Evolutionary conservation across 257 asterid genomes (phyloP).

Genomic region (Capsicum chinense): DNA sequence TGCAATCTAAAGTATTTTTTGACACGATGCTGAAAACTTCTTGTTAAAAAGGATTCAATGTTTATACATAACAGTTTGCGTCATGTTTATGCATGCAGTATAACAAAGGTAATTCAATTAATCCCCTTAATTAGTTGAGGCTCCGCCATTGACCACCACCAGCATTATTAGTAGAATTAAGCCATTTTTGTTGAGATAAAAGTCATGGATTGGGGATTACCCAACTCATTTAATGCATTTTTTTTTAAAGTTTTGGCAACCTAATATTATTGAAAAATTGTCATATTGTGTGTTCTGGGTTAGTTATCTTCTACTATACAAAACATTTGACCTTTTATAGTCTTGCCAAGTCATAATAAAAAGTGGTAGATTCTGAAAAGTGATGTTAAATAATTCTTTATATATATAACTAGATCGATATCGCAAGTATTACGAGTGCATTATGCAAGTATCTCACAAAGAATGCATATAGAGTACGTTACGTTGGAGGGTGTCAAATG

Average conservation of each 20-base stretch:
- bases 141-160: too few relatives aligned
- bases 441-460: slow-evolving; percentile 3
- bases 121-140: too few relatives aligned
- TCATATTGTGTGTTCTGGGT: not conserved
- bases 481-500: not conserved
- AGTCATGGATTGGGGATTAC: not conserved
- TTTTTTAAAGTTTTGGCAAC: not conserved
- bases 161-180: not conserved
- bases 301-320: not conserved
- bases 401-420: not conserved
- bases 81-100: too few relatives aligned
- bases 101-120: too few relatives aligned
- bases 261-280: slow-evolving; percentile 7
- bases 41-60: too few relatives aligned
- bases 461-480: not conserved
- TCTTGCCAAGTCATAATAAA: not conserved
- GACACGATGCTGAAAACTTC: not conserved
- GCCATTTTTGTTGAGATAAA: not conserved
- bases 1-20: too few relatives aligned
- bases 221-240: not conserved
- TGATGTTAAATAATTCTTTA: not conserved
- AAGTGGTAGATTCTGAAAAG: not conserved
- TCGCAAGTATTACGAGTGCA: slow-evolving; percentile 11
- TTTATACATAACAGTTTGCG: too few relatives aligned
- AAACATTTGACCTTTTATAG: not conserved